Evolutionary conservation across 2,329 filamentous ascomycete genomes (phyloP).

Genomic region (Nigrospora osmanthi): DNA sequence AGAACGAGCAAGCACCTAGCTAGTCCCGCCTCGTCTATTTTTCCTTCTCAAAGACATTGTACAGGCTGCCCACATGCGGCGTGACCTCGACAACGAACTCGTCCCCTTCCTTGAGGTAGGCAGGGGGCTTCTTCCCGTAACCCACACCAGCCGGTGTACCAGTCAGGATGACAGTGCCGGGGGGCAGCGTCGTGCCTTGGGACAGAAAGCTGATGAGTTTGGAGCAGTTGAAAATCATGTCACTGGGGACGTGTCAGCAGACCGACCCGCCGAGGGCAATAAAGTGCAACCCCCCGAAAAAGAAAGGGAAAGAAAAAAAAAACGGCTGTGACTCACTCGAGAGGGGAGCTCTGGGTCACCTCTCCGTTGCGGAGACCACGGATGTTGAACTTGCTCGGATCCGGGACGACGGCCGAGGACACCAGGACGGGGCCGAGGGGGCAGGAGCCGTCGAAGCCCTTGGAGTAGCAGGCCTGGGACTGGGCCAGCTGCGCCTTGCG

Average conservation of each 20-base stretch:
- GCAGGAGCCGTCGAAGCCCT: constrained; percentile 50
- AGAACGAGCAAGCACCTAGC: too few relatives aligned
- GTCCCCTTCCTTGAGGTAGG: constrained; percentile 28
- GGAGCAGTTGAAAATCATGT: constrained; percentile 10
- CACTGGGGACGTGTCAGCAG: constrained; percentile 30
- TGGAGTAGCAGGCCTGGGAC: constrained; percentile 50
- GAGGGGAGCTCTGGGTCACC: constrained; percentile 36
- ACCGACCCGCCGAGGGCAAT: constrained; percentile 8
- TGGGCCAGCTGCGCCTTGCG: constrained; percentile 46
- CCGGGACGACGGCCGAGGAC: constrained; percentile 29
- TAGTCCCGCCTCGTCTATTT: constrained; percentile 11
- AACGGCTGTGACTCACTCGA: constrained; percentile 12
- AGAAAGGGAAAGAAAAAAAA: too few relatives aligned
- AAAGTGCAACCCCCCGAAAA: not conserved
- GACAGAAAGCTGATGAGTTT: constrained; percentile 33
- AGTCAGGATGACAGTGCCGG: constrained; percentile 33
- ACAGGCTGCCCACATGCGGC: constrained; percentile 32
- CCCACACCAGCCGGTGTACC: constrained; percentile 35
- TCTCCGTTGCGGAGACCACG: constrained; percentile 41
- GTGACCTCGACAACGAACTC: constrained; percentile 34
- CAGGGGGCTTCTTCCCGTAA: constrained; percentile 26
- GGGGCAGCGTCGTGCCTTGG: constrained; percentile 31
- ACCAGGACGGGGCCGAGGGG: constrained; percentile 46
- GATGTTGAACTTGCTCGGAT: constrained; percentile 30
- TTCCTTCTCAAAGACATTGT: constrained; percentile 28